phyloP scores from a whole-genome alignment of 257 asterid species.

The Plantago major region DNA sequence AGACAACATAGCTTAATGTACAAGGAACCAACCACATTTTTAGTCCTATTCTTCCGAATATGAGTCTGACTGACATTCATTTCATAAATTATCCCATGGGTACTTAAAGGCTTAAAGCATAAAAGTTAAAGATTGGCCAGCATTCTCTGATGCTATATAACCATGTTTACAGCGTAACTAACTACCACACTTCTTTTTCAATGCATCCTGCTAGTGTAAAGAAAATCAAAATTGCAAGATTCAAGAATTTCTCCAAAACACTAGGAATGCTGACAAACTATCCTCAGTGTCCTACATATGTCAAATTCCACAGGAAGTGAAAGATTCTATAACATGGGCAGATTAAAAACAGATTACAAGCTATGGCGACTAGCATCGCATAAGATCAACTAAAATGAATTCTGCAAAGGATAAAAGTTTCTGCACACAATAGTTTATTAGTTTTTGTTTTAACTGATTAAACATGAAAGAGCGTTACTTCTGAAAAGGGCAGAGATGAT shows the following conservation, averaged over 20 bases:
- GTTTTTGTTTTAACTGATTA: background rate
- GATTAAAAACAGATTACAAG: no score
- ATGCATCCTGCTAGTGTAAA: constrained; percentile 7
- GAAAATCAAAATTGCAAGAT: constrained; percentile 5
- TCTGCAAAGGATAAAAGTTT: no score
- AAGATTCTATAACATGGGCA: background rate
- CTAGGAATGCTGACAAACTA: background rate
- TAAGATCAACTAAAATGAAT: no score
- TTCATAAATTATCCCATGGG: constrained; percentile 3
- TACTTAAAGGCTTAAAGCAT: background rate
- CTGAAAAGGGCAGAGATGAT: background rate
- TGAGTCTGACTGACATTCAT: constrained; percentile 2
- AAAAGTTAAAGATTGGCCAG: background rate
- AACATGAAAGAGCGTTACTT: background rate
- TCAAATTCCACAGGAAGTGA: background rate
- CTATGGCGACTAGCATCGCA: no score
- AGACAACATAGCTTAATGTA: constrained; percentile 11
- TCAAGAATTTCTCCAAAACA: constrained; percentile 4
- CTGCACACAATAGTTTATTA: no score
- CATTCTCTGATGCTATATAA: constrained; percentile 4
- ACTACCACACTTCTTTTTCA: constrained; percentile 1
- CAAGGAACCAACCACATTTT: constrained; percentile 15
- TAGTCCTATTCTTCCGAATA: constrained; percentile 10
- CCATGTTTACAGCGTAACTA: constrained; percentile 1
- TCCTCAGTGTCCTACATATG: background rate